A percentile compares a stretch with the other conserved stretches of the same genome.
phyloP scores from a whole-genome alignment of 441 rosid species.

The Hypseocharis bilobata region DNA sequence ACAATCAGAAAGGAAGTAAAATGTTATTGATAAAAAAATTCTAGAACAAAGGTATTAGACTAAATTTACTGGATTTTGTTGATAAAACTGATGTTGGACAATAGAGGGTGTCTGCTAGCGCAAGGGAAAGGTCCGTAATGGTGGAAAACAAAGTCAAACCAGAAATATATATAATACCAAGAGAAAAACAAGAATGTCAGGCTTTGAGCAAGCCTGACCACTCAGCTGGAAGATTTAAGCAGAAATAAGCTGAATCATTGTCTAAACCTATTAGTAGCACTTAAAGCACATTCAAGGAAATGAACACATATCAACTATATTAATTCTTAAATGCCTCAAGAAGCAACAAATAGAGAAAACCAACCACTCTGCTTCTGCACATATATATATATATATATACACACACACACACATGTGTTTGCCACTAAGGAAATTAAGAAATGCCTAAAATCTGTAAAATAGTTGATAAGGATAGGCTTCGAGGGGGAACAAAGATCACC shows the following conservation, averaged over 20 bases:
- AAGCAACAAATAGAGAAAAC: background rate
- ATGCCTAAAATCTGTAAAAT: background rate
- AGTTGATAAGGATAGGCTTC: too few species aligned
- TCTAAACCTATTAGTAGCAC: background rate
- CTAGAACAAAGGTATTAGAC: background rate
- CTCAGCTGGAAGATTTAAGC: background rate
- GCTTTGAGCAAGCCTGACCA: too few species aligned
- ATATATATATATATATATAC: too few species aligned
- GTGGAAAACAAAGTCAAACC: background rate
- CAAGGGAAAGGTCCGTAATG: background rate
- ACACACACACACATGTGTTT: too few species aligned
- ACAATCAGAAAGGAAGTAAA: background rate
- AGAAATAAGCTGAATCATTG: background rate
- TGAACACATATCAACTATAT: background rate
- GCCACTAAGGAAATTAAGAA: background rate
- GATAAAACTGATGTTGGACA: background rate
- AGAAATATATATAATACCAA: background rate
- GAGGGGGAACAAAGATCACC: too few species aligned
- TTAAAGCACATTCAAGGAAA: background rate
- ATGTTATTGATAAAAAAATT: background rate
- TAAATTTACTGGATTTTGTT: background rate
- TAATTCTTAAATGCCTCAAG: background rate
- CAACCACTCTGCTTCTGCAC: background rate
- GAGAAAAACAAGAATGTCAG: background rate
- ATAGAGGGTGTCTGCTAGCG: background rate